Percentiles rank a stretch among this genome's conserved stretches.
These are phyloP conservation scores for Phyllosticta ampelicida DNA, from an alignment of 2,329 filamentous ascomycete species.

Conservation along the genomic window DNA sequence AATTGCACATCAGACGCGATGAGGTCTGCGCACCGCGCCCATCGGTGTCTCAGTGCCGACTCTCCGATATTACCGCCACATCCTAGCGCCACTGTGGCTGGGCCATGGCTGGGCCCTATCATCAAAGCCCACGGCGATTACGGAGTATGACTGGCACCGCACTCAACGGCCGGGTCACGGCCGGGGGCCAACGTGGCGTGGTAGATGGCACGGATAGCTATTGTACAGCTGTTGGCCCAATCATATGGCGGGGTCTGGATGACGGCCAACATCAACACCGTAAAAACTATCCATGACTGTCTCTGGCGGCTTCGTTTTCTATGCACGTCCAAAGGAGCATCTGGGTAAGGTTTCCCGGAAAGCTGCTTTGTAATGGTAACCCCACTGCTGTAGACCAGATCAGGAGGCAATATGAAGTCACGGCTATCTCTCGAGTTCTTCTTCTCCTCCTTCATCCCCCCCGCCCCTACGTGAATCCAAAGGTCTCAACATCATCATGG, in stretches of 20 bases:
- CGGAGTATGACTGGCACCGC: too few relatives aligned
- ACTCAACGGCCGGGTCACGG: background rate
- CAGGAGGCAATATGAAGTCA: background rate
- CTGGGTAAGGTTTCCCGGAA: background rate
- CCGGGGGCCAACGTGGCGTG: too few relatives aligned
- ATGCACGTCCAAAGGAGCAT: background rate
- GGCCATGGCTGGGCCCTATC: too few relatives aligned
- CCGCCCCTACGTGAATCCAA: background rate
- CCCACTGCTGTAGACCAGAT: background rate
- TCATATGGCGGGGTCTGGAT: background rate
- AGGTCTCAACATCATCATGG: background rate
- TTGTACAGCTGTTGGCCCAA: background rate
- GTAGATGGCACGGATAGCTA: too few relatives aligned
- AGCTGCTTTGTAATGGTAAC: slow-evolving; percentile 8
- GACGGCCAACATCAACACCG: background rate
- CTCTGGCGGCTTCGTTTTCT: background rate
- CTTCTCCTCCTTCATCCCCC: background rate
- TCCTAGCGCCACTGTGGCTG: background rate
- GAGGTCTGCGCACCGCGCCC: background rate
- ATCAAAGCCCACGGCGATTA: too few relatives aligned
- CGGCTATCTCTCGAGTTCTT: background rate
- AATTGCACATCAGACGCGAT: background rate
- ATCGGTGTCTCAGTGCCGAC: background rate
- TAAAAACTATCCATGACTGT: background rate
- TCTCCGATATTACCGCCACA: background rate